These are phyloP conservation scores for Termitomyces heimii DNA, from an alignment of 768 basidiomycete genomes.

Conservation along the genomic window DNA sequence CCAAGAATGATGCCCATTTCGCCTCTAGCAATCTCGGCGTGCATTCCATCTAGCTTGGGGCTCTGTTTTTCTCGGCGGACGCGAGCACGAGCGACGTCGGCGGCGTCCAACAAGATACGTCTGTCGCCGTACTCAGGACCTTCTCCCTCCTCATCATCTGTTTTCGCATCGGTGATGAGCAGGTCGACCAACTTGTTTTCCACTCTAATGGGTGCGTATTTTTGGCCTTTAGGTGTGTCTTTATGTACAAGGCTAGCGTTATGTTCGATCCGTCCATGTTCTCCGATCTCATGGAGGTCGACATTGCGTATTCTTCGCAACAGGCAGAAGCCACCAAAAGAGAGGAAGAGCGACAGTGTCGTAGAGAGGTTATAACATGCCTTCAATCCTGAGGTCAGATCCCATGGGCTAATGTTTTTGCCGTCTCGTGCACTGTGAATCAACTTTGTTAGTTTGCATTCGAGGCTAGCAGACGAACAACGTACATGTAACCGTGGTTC, in stretches of 20 bases:
- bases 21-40: not conserved
- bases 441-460: not conserved
- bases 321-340: not conserved
- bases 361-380: too few relatives aligned
- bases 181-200: not conserved
- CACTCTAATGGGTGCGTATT: not conserved
- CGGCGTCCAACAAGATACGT: too few relatives aligned
- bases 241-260: not conserved
- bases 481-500: not conserved
- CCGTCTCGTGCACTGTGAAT: too few relatives aligned
- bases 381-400: too few relatives aligned
- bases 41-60: not conserved
- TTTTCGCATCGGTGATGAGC: not conserved
- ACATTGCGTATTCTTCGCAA: not conserved
- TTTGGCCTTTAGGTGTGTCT: not conserved
- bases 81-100: too few relatives aligned
- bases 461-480: not conserved
- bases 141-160: not conserved
- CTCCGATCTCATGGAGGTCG: not conserved
- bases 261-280: not conserved
- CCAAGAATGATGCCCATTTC: not conserved
- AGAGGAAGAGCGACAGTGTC: too few relatives aligned
- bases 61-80: too few relatives aligned
- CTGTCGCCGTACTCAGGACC: too few relatives aligned
- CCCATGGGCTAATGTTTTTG: too few relatives aligned